These are phyloP conservation scores for Candida ficus DNA, from an alignment of 805 yeast species.

Conservation along the genomic window DNA sequence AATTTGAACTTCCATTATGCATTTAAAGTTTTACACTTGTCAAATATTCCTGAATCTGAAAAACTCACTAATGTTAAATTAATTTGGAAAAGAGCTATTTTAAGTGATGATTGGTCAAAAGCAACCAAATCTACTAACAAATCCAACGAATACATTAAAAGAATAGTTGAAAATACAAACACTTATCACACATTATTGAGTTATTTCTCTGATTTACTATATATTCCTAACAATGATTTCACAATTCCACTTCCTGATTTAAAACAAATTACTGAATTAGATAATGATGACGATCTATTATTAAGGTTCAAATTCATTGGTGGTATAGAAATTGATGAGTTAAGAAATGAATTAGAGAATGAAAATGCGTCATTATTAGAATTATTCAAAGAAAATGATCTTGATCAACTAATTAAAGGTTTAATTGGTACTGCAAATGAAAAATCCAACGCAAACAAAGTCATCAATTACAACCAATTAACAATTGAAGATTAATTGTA, in stretches of 20 bases:
- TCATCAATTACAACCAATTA: constrained; percentile 33
- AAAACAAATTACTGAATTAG: constrained; percentile 8
- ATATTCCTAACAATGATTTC: constrained; percentile 18
- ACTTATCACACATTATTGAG: constrained; percentile 41
- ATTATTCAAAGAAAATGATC: constrained; percentile 10
- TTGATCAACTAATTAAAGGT: constrained; percentile 28
- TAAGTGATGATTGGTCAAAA: constrained; percentile 46
- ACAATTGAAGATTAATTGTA: constrained; percentile 24
- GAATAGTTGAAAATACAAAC: constrained; percentile 35
- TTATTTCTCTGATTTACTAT: constrained; percentile 31
- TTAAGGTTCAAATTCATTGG: constrained; percentile 22
- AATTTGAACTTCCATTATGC: constrained; percentile 38
- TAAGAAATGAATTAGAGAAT: constrained; percentile 18
- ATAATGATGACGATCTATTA: constrained; percentile 16
- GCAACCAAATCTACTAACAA: constrained; percentile 32
- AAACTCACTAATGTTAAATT: constrained; percentile 31
- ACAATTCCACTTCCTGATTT: constrained; percentile 29
- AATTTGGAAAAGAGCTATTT: constrained; percentile 58
- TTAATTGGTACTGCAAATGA: constrained; percentile 34
- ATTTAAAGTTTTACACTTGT: constrained; percentile 43
- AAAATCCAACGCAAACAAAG: constrained; percentile 28
- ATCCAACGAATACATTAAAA: constrained; percentile 37
- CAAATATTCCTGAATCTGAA: constrained; percentile 22
- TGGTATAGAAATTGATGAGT: constrained; percentile 18
- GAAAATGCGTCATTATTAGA: constrained; percentile 21